Evolutionary conservation across 768 basidiomycete species (phyloP).

Genomic region (Lactarius indigo): DNA sequence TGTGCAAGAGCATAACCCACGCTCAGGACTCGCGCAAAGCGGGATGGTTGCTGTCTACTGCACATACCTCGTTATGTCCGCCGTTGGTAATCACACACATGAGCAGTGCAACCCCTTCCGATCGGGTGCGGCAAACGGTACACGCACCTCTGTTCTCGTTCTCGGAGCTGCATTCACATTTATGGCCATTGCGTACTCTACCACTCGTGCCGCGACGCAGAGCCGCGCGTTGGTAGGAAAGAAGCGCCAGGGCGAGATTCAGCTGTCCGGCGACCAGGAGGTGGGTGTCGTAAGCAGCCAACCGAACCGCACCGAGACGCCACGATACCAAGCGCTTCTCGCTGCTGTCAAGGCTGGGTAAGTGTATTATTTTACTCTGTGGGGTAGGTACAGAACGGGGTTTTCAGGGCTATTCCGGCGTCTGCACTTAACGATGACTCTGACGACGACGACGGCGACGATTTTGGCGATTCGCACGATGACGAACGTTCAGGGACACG

Average conservation of each 20-base stretch:
- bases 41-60: slow-evolving; percentile 98
- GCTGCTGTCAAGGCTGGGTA: slow-evolving; percentile 97
- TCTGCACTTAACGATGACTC: slow-evolving; percentile 80
- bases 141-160: slow-evolving; percentile 81
- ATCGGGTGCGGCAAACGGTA: slow-evolving; percentile 47
- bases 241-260: slow-evolving; percentile 60
- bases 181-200: slow-evolving; percentile 97
- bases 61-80: slow-evolving; percentile 92
- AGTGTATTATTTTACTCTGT: slow-evolving; percentile 26
- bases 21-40: slow-evolving; percentile 91
- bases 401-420: slow-evolving; percentile 78
- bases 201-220: slow-evolving; percentile 92
- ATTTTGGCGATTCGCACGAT: slow-evolving; percentile 72
- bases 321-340: slow-evolving; percentile 88
- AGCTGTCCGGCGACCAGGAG: slow-evolving; percentile 60
- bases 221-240: slow-evolving; percentile 84
- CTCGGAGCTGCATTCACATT: slow-evolving; percentile 96
- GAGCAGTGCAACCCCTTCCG: slow-evolving; percentile 85
- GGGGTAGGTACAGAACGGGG: not conserved
- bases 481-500: slow-evolving; percentile 92
- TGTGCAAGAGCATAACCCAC: slow-evolving; percentile 90
- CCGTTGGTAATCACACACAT: slow-evolving; percentile 89
- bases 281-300: slow-evolving; percentile 77
- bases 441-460: slow-evolving; percentile 70
- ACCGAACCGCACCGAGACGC: slow-evolving; percentile 78